phyloP scores from a whole-genome alignment of 768 basidiomycete species.

The Boletus patriciae region DNA sequence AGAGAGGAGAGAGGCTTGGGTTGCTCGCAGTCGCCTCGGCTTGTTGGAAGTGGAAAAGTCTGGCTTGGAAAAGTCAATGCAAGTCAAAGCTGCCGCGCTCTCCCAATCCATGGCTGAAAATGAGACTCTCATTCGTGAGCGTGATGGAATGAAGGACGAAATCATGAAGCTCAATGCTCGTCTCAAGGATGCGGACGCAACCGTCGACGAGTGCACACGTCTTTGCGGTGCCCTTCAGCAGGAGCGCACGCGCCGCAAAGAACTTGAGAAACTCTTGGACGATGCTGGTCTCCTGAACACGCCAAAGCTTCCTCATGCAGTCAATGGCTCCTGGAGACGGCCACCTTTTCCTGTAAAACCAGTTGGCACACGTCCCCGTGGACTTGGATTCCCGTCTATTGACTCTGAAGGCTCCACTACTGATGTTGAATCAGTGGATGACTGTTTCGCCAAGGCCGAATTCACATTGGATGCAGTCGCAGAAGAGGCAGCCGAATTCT shows the following conservation, averaged over 20 bases:
- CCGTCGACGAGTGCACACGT: slow-evolving; percentile 28
- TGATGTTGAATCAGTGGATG: slow-evolving; percentile 64
- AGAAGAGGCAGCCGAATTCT: slow-evolving; percentile 50
- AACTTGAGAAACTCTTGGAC: slow-evolving; percentile 57
- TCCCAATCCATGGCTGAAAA: slow-evolving; percentile 32
- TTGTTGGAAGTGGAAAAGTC: slow-evolving; percentile 67
- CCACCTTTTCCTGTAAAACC: slow-evolving; percentile 22
- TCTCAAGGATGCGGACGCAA: slow-evolving; percentile 28
- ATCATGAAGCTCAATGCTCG: slow-evolving; percentile 31
- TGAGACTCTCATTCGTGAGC: slow-evolving; percentile 25
- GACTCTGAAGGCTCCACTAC: slow-evolving; percentile 67
- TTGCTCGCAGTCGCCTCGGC: slow-evolving; percentile 71
- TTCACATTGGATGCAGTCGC: slow-evolving; percentile 56
- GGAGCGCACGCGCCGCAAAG: slow-evolving; percentile 42
- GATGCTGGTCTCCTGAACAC: slow-evolving; percentile 44
- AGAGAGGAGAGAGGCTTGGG: slow-evolving; percentile 83
- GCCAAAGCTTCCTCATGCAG: slow-evolving; percentile 35
- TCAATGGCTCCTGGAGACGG: slow-evolving; percentile 16
- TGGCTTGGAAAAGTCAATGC: slow-evolving; percentile 51
- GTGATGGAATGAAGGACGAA: slow-evolving; percentile 31
- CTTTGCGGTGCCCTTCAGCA: slow-evolving; percentile 36
- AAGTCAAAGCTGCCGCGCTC: slow-evolving; percentile 33
- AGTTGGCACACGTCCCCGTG: slow-evolving; percentile 39
- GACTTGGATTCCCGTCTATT: slow-evolving; percentile 55
- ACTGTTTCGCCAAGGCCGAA: slow-evolving; percentile 39